Conservation (phyloP, 352 stramenopile genomes). For the Globisporangium rhizosaccharum region DNA sequence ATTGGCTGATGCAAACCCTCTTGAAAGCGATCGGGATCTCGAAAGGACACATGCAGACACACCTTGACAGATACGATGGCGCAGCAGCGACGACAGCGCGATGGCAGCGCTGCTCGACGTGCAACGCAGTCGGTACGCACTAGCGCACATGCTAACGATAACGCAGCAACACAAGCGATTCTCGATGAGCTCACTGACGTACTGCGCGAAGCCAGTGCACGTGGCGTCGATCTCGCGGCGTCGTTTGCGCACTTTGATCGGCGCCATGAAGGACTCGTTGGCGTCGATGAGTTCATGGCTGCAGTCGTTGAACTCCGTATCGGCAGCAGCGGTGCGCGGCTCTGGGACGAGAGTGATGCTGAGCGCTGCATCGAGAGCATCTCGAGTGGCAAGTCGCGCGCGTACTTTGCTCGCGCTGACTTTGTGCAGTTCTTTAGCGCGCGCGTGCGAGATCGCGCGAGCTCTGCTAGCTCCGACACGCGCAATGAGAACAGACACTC, state of each 20-base stretch:
- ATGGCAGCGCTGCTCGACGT: neutral
- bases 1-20: neutral
- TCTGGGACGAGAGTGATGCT: slow-evolving; percentile 41
- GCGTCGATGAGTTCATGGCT: slow-evolving; percentile 44
- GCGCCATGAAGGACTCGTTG: slow-evolving; percentile 33
- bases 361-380: slow-evolving; percentile 39
- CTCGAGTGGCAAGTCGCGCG: slow-evolving; percentile 29
- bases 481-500: neutral
- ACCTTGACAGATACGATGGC: neutral
- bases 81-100: neutral
- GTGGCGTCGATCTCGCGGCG: slow-evolving; percentile 40
- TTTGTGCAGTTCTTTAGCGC: slow-evolving; percentile 40
- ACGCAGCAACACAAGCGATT: slow-evolving; percentile 5
- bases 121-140: neutral
- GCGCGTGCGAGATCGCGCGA: neutral
- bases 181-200: slow-evolving; percentile 41
- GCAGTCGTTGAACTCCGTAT: slow-evolving; percentile 41
- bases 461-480: neutral
- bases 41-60: neutral
- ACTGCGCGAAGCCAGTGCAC: slow-evolving; percentile 36
- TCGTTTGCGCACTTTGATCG: slow-evolving; percentile 63
- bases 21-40: neutral
- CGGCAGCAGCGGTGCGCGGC: neutral
- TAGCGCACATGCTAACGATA: neutral
- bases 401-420: slow-evolving; percentile 50